Evolutionary conservation across 306 rosid species (phyloP).

Genomic region (Alnus rubra): DNA sequence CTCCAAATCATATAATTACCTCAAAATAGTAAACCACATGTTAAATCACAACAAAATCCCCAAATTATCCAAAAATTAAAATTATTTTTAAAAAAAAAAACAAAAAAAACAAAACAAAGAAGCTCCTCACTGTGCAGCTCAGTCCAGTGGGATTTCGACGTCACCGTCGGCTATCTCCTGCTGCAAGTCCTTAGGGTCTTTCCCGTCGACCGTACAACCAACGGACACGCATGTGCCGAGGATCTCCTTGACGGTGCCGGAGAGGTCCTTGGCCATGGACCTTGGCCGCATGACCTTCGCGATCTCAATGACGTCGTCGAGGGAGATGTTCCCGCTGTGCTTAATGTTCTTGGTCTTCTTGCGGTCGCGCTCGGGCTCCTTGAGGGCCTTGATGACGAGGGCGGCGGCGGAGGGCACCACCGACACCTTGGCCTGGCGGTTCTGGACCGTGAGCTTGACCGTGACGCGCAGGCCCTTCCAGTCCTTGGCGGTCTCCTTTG

Average conservation of each 20-base stretch:
- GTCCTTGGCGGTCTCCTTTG: slow-evolving; percentile 91
- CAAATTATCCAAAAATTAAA: slow-evolving; percentile 35
- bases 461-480: slow-evolving; percentile 93
- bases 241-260: slow-evolving; percentile 77
- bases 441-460: slow-evolving; percentile 90
- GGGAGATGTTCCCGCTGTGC: slow-evolving; percentile 75
- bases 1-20: slow-evolving; percentile 41
- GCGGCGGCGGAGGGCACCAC: slow-evolving; percentile 97
- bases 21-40: slow-evolving; percentile 25
- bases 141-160: slow-evolving; percentile 78
- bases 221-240: slow-evolving; percentile 87
- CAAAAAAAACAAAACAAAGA: background rate
- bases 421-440: slow-evolving; percentile 86
- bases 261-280: slow-evolving; percentile 85
- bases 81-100: background rate
- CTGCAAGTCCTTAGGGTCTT: slow-evolving; percentile 86
- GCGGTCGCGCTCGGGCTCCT: slow-evolving; percentile 89
- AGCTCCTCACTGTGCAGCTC: slow-evolving; percentile 28
- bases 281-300: slow-evolving; percentile 73
- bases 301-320: slow-evolving; percentile 90
- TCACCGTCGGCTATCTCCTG: slow-evolving; percentile 78
- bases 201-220: slow-evolving; percentile 86
- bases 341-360: slow-evolving; percentile 82
- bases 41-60: slow-evolving; percentile 24
- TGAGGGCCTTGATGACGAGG: slow-evolving; percentile 78